A percentile compares a stretch with the other conserved stretches of the same genome.
Conservation (phyloP, 2,329 filamentous ascomycete species). For the Sarocladiaceae sp. region DNA sequence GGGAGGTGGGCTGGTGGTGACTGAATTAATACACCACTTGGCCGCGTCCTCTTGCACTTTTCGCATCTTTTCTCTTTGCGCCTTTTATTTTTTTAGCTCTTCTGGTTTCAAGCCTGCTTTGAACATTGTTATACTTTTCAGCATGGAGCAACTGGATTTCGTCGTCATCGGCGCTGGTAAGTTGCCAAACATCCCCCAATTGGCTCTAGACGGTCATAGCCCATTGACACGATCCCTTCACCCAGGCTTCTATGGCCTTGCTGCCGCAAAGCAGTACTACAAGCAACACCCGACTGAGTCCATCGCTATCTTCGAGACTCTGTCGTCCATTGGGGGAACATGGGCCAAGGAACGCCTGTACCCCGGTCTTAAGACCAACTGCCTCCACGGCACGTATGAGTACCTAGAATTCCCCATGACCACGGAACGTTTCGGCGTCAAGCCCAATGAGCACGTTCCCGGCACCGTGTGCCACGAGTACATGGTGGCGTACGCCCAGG, state of each 20-base stretch:
- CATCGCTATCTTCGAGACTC: constrained; percentile 12
- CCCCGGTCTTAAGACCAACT: constrained; percentile 14
- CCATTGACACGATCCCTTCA: not conserved
- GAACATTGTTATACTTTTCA: not conserved
- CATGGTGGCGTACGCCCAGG: constrained; percentile 37
- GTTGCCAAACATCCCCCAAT: not conserved
- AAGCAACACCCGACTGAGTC: constrained; percentile 3
- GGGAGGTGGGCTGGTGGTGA: too few species aligned
- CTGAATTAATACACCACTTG: too few species aligned
- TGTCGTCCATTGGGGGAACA: constrained; percentile 10
- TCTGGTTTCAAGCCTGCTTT: not conserved
- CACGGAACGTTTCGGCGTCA: constrained; percentile 9
- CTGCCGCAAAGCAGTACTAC: constrained; percentile 11
- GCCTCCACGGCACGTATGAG: constrained; percentile 13
- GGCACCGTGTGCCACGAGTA: constrained; percentile 41
- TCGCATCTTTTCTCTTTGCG: too few species aligned
- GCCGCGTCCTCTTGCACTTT: too few species aligned
- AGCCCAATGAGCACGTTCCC: constrained; percentile 34
- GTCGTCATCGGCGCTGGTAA: constrained; percentile 14
- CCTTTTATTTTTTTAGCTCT: too few species aligned
- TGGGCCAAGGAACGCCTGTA: constrained; percentile 14
- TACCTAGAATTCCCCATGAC: constrained; percentile 13
- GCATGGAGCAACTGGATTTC: constrained; percentile 12
- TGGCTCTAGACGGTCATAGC: too few species aligned
- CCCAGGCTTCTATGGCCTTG: constrained; percentile 12